A percentile compares a stretch with the other conserved stretches of the same genome.
Evolutionary conservation across 176 grass and related monocot genomes (phyloP).

Genomic region (Poa annua): DNA sequence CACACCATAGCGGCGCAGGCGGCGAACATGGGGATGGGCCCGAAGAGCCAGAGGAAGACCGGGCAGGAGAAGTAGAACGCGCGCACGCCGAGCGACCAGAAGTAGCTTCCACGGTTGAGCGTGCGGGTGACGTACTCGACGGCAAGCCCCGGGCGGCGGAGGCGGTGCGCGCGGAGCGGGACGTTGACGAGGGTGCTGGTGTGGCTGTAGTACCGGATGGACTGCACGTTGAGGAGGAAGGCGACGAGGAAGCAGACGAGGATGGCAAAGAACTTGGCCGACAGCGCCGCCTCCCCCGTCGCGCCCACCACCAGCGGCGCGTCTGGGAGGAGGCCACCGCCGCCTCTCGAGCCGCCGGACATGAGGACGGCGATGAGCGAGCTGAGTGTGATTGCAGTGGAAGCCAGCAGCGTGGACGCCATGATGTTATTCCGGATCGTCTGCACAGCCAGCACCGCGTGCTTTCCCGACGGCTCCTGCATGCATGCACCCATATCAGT

Average conservation of each 20-base stretch:
- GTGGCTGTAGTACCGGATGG: constrained; percentile 87
- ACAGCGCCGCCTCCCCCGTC: constrained; percentile 19
- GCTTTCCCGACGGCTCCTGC: constrained; percentile 67
- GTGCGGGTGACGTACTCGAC: constrained; percentile 52
- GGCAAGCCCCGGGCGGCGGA: constrained; percentile 18
- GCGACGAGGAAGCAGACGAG: constrained; percentile 82
- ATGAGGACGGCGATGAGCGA: constrained; percentile 76
- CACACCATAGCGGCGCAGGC: constrained; percentile 42
- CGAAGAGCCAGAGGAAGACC: constrained; percentile 69
- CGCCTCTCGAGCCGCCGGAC: constrained; percentile 22
- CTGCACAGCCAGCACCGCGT: constrained; percentile 77
- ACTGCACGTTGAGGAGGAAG: constrained; percentile 86
- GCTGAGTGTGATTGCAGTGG: constrained; percentile 77
- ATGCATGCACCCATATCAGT: not conserved
- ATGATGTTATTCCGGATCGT: constrained; percentile 95
- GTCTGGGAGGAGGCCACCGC: constrained; percentile 22
- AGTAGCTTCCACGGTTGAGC: constrained; percentile 63
- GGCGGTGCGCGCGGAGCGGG: constrained; percentile 45
- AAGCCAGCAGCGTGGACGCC: constrained; percentile 83
- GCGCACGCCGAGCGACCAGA: constrained; percentile 65
- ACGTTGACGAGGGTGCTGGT: constrained; percentile 66
- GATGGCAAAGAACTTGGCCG: constrained; percentile 71
- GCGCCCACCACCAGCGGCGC: constrained; percentile 52
- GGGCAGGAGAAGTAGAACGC: constrained; percentile 78
- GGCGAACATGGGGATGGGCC: constrained; percentile 57